Conservation (phyloP, 768 basidiomycete species). For the Leccinellum albellum region DNA sequence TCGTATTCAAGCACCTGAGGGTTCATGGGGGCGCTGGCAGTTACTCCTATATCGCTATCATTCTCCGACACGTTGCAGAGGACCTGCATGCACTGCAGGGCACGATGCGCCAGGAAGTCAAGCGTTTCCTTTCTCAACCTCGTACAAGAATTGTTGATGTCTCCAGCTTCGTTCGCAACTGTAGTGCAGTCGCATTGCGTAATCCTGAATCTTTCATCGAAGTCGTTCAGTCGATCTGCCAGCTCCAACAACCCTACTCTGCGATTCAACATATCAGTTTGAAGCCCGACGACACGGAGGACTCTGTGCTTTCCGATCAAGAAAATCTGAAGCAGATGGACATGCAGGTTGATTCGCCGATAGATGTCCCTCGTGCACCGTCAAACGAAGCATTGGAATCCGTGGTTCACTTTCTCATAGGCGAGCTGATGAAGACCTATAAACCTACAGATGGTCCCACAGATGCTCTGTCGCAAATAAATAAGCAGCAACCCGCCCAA, state of each 20-base stretch:
- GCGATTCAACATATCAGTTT: conserved; percentile 55
- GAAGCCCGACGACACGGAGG: conserved; percentile 36
- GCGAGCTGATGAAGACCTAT: conserved; percentile 62
- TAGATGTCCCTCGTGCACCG: conserved; percentile 21
- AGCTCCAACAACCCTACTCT: conserved; percentile 64
- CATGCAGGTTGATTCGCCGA: conserved; percentile 56
- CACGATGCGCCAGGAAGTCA: conserved; percentile 82
- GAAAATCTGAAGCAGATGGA: conserved; percentile 32
- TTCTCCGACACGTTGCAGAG: conserved; percentile 91
- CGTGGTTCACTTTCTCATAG: conserved; percentile 66
- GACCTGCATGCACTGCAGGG: conserved; percentile 58
- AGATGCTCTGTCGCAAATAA: conserved; percentile 10
- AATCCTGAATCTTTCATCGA: conserved; percentile 75
- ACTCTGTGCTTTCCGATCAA: conserved; percentile 9
- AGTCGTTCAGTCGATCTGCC: conserved; percentile 65
- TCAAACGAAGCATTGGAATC: conserved; percentile 50
- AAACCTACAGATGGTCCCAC: conserved; percentile 42
- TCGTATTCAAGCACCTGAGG: conserved; percentile 67
- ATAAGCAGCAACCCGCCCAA: conserved; percentile 13
- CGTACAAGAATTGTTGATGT: conserved; percentile 69
- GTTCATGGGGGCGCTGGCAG: conserved; percentile 56
- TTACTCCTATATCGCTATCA: conserved; percentile 80
- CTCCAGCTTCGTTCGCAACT: conserved; percentile 67
- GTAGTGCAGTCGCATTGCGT: conserved; percentile 76
- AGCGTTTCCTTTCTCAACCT: conserved; percentile 72